Evolutionary conservation across 2,329 filamentous ascomycete genomes (phyloP), one percentile per base, ranked within the genome.

Genomic region (Chaetomium strumarium): DNA sequence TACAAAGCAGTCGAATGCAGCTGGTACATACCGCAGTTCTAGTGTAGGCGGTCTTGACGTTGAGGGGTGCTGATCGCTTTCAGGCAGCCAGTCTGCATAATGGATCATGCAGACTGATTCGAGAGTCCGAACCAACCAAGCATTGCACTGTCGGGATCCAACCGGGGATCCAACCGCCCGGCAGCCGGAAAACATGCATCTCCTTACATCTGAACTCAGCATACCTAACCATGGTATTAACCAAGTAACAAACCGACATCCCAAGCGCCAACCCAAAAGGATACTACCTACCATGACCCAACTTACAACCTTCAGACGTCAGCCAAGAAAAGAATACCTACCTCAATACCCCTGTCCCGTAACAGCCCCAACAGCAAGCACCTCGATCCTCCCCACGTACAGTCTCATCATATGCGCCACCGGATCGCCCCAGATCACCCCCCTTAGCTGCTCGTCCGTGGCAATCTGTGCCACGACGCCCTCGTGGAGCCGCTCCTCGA

Each of bases 401-500:
- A 93, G 64, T 54, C 74, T 80, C 90, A 95, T 95, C 60, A 83
- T 75, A 70, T 95, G 90, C 65, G 83, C 86, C 40, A 89, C 73
- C 0, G 88, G 86, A 65, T 95, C 89, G 0, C 90, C 90, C 78
- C 90, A 95, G 4, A 95, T 75, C 0, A 90, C 78, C 1, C 75
- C 77, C 20, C 85, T 73, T 46, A 95, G 68, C 63, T 87, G 75
- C 40, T 84, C 79, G 58, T 93, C 86, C 0, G 73, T 79, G 9
- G 85, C 78, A 10, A 83, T 76, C 56, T 84, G 84, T 2, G 88
- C 88, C 43, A 87, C 78, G 0, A 90, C 79, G 5, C 82, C 79
- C 45, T 85, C 78, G 53, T 70, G 68, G 17, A 83, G 69, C 39
- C 74, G 67, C 55, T 79, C 75, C 43, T 72, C 70, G 1, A 78